Evolutionary conservation across 768 basidiomycete genomes (phyloP).

Genomic region (Tremella fuciformis): DNA sequence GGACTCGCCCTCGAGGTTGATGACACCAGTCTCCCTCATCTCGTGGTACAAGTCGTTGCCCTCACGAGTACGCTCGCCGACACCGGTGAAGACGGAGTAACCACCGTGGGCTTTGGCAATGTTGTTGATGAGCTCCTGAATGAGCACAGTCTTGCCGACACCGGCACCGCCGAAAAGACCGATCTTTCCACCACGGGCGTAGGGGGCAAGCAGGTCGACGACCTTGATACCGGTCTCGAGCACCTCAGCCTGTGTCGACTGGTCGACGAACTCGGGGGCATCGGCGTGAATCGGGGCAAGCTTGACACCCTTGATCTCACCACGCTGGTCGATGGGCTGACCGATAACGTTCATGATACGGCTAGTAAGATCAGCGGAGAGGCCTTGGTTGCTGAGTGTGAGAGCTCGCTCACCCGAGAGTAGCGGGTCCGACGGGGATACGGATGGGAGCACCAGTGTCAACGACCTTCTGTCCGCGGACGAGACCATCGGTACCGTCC

Average conservation of each 20-base stretch:
- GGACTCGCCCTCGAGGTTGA: conserved; percentile 98
- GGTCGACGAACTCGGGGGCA: conserved; percentile 94
- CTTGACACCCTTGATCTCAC: conserved; percentile 95
- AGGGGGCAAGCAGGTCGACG: conserved; percentile 97
- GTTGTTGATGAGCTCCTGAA: conserved; percentile 99
- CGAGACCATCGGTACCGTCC: conserved; percentile 99
- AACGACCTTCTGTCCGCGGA: conserved; percentile 94
- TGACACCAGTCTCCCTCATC: conserved; percentile 99
- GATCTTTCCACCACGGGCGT: conserved; percentile 99
- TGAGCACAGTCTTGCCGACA: conserved; percentile 99
- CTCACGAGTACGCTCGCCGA: conserved; percentile 99
- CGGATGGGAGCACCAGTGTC: conserved; percentile 95
- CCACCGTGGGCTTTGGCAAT: conserved; percentile 99
- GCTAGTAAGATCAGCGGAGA: conserved; percentile 47
- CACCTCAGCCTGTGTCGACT: conserved; percentile 97
- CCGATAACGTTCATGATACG: conserved; percentile 99
- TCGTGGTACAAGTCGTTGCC: conserved; percentile 72
- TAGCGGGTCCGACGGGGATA: conserved; percentile 91
- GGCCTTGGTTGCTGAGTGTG: background rate
- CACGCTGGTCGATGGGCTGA: conserved; percentile 99
- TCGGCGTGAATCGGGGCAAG: conserved; percentile 92
- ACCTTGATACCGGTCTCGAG: conserved; percentile 99
- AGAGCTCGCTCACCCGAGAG: conserved; percentile 59
- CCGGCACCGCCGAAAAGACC: conserved; percentile 99
- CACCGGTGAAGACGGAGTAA: conserved; percentile 99